Evolutionary conservation across 2,329 filamentous ascomycete genomes (phyloP).

Genomic region (Fusarium miscanthi): DNA sequence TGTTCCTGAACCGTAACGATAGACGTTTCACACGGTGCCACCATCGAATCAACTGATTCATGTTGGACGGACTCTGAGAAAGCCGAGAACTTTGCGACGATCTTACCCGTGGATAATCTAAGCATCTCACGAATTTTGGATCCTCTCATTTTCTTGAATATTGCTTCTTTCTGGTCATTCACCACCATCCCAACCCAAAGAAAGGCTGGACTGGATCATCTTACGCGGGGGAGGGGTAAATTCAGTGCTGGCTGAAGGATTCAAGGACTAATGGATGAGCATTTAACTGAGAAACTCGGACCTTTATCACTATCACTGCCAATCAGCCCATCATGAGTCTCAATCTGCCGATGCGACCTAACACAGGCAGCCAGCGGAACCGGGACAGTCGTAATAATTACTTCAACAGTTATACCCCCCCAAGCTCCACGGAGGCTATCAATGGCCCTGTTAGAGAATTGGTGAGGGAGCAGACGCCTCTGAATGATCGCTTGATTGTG

Average conservation of each 20-base stretch:
- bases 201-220: conserved; percentile 17
- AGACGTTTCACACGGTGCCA: conserved; percentile 26
- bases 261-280: conserved; percentile 26
- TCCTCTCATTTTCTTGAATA: background rate
- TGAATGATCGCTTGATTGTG: conserved; percentile 76
- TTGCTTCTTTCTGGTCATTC: background rate
- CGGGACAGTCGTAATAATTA: conserved; percentile 65
- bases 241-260: conserved; percentile 21
- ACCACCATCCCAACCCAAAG: conserved; percentile 3
- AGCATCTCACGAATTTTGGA: background rate
- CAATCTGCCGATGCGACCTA: conserved; percentile 62
- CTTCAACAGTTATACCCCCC: conserved; percentile 65
- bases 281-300: conserved; percentile 12
- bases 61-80: conserved; percentile 25
- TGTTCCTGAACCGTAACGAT: conserved; percentile 21
- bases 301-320: background rate
- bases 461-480: conserved; percentile 61
- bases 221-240: conserved; percentile 44
- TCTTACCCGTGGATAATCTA: background rate
- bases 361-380: conserved; percentile 60
- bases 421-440: conserved; percentile 70
- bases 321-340: conserved; percentile 57
- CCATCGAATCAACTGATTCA: conserved; percentile 10
- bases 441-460: conserved; percentile 70
- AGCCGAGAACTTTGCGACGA: conserved; percentile 13